Evolutionary conservation across 805 yeast species (phyloP).

Genomic region (Blastobotrys muscicola): DNA sequence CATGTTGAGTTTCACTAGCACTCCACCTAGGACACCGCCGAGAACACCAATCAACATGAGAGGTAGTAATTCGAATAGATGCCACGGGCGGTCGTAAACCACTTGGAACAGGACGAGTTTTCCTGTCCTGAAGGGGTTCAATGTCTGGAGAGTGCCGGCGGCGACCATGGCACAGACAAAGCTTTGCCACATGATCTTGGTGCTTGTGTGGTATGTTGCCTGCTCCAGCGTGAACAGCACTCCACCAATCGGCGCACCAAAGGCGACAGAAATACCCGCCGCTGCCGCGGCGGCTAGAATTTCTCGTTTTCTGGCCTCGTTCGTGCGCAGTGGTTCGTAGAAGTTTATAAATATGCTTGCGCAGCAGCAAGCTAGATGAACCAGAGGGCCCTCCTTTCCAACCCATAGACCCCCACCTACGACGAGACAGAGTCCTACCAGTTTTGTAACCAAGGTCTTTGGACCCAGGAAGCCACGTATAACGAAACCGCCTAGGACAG

Average conservation of each 20-base stretch:
- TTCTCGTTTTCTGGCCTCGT: slow-evolving; percentile 56
- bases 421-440: slow-evolving; percentile 49
- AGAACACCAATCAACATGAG: slow-evolving; percentile 59
- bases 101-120: slow-evolving; percentile 55
- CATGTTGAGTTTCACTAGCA: slow-evolving; percentile 41
- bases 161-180: slow-evolving; percentile 73
- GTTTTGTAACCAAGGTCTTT: slow-evolving; percentile 45
- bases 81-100: slow-evolving; percentile 63
- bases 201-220: slow-evolving; percentile 52
- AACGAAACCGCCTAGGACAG: slow-evolving; percentile 56
- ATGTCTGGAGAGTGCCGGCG: slow-evolving; percentile 45
- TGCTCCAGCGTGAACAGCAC: slow-evolving; percentile 70
- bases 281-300: slow-evolving; percentile 67
- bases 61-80: slow-evolving; percentile 59
- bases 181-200: slow-evolving; percentile 70
- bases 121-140: slow-evolving; percentile 43
- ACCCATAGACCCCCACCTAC: slow-evolving; percentile 74
- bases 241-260: slow-evolving; percentile 83
- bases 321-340: slow-evolving; percentile 26
- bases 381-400: slow-evolving; percentile 83
- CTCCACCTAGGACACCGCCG: slow-evolving; percentile 60
- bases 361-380: slow-evolving; percentile 64
- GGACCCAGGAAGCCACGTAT: slow-evolving; percentile 44
- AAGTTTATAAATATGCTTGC: slow-evolving; percentile 32
- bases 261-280: slow-evolving; percentile 77